Conservation (phyloP, 2,329 filamentous ascomycete species). For the Tolypocladium tundrense region DNA sequence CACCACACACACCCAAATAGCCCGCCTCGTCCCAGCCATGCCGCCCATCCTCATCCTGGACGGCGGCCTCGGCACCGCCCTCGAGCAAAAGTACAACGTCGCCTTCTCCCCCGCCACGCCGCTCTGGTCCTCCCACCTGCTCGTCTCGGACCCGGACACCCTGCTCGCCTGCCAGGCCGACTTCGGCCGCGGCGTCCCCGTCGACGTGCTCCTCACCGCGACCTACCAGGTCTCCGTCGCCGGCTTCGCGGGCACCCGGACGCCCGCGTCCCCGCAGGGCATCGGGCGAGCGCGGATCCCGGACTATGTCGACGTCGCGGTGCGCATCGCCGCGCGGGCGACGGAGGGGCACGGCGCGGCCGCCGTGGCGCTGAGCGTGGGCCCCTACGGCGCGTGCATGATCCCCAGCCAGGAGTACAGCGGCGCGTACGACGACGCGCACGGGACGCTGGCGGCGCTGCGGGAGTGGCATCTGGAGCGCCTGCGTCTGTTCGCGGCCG, state of each 20-base stretch:
- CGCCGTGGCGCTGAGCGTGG: conserved; percentile 47
- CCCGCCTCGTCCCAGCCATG: background rate
- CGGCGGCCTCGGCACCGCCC: conserved; percentile 57
- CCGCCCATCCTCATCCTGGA: conserved; percentile 38
- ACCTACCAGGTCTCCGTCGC: conserved; percentile 55
- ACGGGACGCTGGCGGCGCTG: conserved; percentile 33
- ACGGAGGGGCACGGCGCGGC: conserved; percentile 9
- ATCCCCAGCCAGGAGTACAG: conserved; percentile 55
- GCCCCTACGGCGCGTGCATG: conserved; percentile 60
- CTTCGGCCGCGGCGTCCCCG: conserved; percentile 41
- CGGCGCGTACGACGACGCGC: conserved; percentile 44
- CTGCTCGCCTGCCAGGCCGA: conserved; percentile 44
- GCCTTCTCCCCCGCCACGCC: conserved; percentile 43
- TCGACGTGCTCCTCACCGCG: conserved; percentile 54
- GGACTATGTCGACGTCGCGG: conserved; percentile 31
- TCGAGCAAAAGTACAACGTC: conserved; percentile 45
- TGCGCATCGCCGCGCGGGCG: conserved; percentile 30
- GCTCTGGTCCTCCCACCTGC: conserved; percentile 58
- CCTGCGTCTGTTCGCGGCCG: conserved; percentile 36
- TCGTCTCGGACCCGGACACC: conserved; percentile 41
- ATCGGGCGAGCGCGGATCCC: conserved; percentile 28
- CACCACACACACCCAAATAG: background rate
- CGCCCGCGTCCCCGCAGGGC: conserved; percentile 29
- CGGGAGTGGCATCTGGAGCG: conserved; percentile 47
- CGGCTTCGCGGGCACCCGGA: conserved; percentile 43